Evolutionary conservation across 2,329 filamentous ascomycete genomes (phyloP), one percentile per base, ranked within the genome.

Genomic region (Trichoderma endophyticum): DNA sequence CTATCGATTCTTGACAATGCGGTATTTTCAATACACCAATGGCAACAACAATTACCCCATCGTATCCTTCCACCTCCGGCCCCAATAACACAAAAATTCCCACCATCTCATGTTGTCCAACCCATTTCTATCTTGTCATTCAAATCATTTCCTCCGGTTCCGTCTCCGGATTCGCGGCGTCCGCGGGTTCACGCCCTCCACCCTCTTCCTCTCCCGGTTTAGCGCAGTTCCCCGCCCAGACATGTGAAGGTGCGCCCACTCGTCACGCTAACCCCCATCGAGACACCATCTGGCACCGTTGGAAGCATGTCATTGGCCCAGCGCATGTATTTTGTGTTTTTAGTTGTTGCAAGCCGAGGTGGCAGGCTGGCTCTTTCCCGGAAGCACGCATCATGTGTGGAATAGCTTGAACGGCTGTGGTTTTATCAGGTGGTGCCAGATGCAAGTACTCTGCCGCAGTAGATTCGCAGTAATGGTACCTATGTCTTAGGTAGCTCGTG

Each of bases 131-230:
- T 54, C 48, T 24, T 34, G 4, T 4, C 3, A 43, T 32, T 30
- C 39, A 6, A 28, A n/a, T 9, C 62, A 32, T 51, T 28, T 64
- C 61, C 18, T 54, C 43, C 63, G 30, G 11, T 14, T 65, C 34
- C 66, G 48, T 62, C 36, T 70, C 64, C 63, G 48, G 48, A 34
- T 57, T 28, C 70, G n/a, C 70, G 70, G 70, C 70, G 56, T 71
- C 70, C 70, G 70, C 70, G 70, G 70, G 70, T 39, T 67, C 36
- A 26, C 30, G 24, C 34, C 63, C n/a, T 54, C 34, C 70, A 24
- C 63, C n/a, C 9, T 30, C 18, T 18, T 28, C 69, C 26, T 30
- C 15, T 60, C 63, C 60, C 26, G 56, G 63, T 51, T 66, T 71
- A 67, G 70, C 36, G 30, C 30, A 14, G 30, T 9, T 54, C 36